Base-by-base conservation (phyloP, 169 alveolate genomes). In the Cryptosporidium viatorum region DNA sequence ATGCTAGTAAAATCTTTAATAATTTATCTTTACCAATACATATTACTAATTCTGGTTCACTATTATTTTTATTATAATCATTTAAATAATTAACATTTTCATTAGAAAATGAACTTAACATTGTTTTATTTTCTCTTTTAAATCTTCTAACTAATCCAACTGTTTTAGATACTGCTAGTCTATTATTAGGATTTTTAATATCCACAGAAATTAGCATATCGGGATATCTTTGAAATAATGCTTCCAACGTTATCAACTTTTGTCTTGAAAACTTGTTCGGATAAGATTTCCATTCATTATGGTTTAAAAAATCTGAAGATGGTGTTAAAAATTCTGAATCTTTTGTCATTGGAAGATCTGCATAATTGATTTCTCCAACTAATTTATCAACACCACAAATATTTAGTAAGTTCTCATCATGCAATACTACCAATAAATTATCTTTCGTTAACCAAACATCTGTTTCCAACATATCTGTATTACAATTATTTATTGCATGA, bases 381-480 rank as follows among this genome's bases (percentile, higher is more conserved):
- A 26, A 43, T 67, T 80, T 60, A 62, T 85, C 60, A 9, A 58
- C 35, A 14, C 92, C 92, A 31, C 91, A 74, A 9, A 91, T 23
- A 41, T 84, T 37, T 12, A 35, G 2, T 26, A 85, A 50, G 67
- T 71, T 23, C 31, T 91, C 91, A 62, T 91, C 93, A 70, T 91
- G 93, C 51, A 85, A 60, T 21, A 85, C 91, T 3, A 91, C 92
- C 21, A 91, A 8, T 26, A 50, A 69, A 48, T 70, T 70, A 51
- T 91, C 94, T 55, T 85, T 85, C 31, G 92, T 91, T 37, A 68
- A 10, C 91, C 92, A 85, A 37, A 91, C 94, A 59, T 91, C 94
- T 26, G 86, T 80, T 50, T 91, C 94, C 37, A 91, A 21, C 94
- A 91, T 91, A 21, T 67, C 71, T 58, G 92, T 84, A 31, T 70